These are phyloP conservation scores for Arthrobotrys conoides DNA, from an alignment of 2,329 filamentous ascomycete genomes.

Conservation along the genomic window DNA sequence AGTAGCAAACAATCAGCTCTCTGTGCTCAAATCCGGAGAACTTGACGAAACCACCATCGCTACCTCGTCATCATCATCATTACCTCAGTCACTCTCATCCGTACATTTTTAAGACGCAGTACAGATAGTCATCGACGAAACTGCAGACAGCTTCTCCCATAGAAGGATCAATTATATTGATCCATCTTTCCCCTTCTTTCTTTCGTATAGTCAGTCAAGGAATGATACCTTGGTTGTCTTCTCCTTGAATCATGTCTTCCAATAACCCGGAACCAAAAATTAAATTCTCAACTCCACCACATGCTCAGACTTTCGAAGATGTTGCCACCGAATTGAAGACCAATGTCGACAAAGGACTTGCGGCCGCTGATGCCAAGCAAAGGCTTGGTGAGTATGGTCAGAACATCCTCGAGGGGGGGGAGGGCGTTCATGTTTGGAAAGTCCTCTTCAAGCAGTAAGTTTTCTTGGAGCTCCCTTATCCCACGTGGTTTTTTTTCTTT, in stretches of 20 bases:
- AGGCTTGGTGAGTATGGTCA: conserved; percentile 75
- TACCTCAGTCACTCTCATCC: neutral
- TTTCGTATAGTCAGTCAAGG: conserved; percentile 17
- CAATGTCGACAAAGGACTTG: conserved; percentile 78
- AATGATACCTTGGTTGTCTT: conserved; percentile 48
- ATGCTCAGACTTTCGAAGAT: conserved; percentile 73
- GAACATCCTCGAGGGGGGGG: conserved; percentile 80
- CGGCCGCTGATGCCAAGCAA: conserved; percentile 73
- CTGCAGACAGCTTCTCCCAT: neutral
- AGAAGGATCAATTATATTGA: neutral
- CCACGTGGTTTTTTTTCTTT: conserved; percentile 65
- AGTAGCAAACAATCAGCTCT: conserved; percentile 52
- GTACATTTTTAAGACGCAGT: neutral
- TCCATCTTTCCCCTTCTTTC: neutral
- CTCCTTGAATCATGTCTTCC: conserved; percentile 48
- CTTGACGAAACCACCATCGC: conserved; percentile 11
- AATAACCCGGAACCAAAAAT: conserved; percentile 44
- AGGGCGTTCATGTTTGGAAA: conserved; percentile 77
- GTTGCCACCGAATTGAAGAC: conserved; percentile 76
- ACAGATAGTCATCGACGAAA: too few species aligned
- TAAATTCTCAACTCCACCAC: conserved; percentile 64
- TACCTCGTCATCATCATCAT: neutral
- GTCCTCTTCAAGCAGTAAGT: conserved; percentile 79
- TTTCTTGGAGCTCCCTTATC: conserved; percentile 65
- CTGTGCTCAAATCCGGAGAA: conserved; percentile 45